Evolutionary conservation across 2,329 filamentous ascomycete species (phyloP), one percentile per base, ranked within the genome.

Genomic region (Apiospora arundinis): DNA sequence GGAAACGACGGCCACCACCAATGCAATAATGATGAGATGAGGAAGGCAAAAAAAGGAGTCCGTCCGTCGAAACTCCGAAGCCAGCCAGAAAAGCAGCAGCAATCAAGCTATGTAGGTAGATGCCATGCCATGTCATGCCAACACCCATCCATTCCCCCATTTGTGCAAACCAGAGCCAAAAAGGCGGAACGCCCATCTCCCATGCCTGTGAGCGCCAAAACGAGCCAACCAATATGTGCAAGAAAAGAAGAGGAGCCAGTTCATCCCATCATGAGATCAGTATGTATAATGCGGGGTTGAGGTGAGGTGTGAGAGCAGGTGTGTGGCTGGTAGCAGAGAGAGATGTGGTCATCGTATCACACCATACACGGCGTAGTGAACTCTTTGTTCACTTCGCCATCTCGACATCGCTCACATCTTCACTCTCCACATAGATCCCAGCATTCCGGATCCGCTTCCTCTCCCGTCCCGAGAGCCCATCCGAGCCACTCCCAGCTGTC

Each of bases 341-440:
- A 44, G 42, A 8, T 44, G 42, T 12, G 2, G 42, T 44, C 4
- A 12, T 44, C 9, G 42, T 12, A 44, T 44, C 42, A 8, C 42
- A 12, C 42, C 9, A 12, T 44, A 44, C 42, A 12, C 16, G 42
- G 42, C 9, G 42, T 32, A 32, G 32, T 32, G 32, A n/a, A 12
- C 9, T 23, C 52, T 8, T 11, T 2, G 18, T 11, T 60, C 18
- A 60, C 12, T 46, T 45, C 40, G 42, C 4, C 76, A 80, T 78
- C 60, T 79, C 78, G 28, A 77, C 71, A 70, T 81, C 80, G 56
- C 79, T 81, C 14, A 78, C 80, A n/a, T 81, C 81, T 70, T 21
- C 28, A 45, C 77, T 81, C 73, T 83, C 82, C 7, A 79, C 81
- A 72, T 84, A 83, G 56, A 78, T 84, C 70, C 78, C 78, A 48